A percentile compares a stretch with the other conserved stretches of the same genome.
These are phyloP conservation scores for Bolboschoenoplectus hybrid DNA, from an alignment of 202 grass and related monocot species.

Conservation along the genomic window DNA sequence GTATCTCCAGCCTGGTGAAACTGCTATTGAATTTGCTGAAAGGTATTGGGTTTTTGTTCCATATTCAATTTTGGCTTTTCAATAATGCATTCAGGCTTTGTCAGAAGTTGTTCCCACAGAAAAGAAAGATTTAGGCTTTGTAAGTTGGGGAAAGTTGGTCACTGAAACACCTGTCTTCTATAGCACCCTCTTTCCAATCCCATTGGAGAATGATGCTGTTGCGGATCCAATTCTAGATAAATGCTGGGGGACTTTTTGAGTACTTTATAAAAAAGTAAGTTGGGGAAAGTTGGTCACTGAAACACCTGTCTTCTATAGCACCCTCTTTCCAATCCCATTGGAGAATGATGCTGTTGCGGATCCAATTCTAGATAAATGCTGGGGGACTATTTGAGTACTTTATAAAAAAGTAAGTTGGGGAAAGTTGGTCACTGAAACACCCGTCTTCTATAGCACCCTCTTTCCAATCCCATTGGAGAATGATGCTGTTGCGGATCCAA, in stretches of 20 bases:
- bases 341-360: slow-evolving; percentile 1
- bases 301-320: background rate
- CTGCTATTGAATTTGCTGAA: slow-evolving; percentile 93
- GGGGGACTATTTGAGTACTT: too few relatives aligned
- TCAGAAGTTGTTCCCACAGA: background rate
- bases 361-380: slow-evolving; percentile 12
- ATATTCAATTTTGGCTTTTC: background rate
- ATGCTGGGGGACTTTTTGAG: too few relatives aligned
- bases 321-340: background rate
- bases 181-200: background rate
- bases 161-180: background rate
- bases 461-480: slow-evolving; percentile 1
- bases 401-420: background rate
- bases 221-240: slow-evolving; percentile 11
- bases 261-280: too few relatives aligned
- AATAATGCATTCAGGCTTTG: background rate
- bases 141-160: background rate
- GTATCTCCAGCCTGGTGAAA: slow-evolving; percentile 78
- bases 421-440: background rate
- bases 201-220: background rate
- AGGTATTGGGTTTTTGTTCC: slow-evolving; percentile 49
- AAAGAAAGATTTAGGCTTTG: slow-evolving; percentile 28
- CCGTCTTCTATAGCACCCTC: too few relatives aligned
- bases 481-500: background rate
- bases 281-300: background rate